Evolutionary conservation across 2,329 filamentous ascomycete species (phyloP).

Genomic region (Trichophyton equinum): DNA sequence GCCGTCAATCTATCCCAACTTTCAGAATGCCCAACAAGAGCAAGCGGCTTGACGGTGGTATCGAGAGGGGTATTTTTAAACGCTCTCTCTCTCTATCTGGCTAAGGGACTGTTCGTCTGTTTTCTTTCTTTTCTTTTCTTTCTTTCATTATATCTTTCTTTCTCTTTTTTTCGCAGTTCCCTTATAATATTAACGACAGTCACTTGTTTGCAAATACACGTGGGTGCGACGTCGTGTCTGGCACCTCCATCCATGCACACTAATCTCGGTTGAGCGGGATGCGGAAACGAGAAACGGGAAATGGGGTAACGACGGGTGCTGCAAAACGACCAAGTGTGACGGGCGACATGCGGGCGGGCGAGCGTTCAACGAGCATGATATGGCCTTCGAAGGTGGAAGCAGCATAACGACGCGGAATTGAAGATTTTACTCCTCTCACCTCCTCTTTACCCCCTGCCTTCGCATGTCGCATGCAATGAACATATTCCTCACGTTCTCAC

Average conservation of each 20-base stretch:
- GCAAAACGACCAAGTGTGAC: neutral
- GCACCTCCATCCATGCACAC: neutral
- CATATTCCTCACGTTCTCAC: neutral
- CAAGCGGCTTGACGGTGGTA: neutral
- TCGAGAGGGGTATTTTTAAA: neutral
- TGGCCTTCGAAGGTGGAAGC: neutral
- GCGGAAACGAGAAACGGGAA: neutral
- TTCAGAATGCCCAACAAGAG: neutral
- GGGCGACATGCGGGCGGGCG: neutral
- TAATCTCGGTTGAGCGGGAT: neutral
- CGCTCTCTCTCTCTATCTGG: neutral
- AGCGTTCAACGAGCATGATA: neutral
- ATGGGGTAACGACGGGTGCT: neutral
- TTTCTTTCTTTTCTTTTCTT: neutral
- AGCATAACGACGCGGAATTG: neutral
- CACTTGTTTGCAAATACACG: neutral
- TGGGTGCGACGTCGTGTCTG: conserved; percentile 1
- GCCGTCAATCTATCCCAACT: neutral
- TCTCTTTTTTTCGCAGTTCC: neutral
- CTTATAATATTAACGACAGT: neutral
- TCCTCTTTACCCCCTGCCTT: neutral
- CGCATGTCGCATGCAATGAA: neutral
- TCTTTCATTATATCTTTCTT: neutral
- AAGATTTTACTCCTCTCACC: neutral
- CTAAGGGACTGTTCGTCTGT: neutral